Evolutionary conservation across 306 rosid genomes (phyloP), one percentile per base, ranked within the genome.

Genomic region (Quercus mongolica): DNA sequence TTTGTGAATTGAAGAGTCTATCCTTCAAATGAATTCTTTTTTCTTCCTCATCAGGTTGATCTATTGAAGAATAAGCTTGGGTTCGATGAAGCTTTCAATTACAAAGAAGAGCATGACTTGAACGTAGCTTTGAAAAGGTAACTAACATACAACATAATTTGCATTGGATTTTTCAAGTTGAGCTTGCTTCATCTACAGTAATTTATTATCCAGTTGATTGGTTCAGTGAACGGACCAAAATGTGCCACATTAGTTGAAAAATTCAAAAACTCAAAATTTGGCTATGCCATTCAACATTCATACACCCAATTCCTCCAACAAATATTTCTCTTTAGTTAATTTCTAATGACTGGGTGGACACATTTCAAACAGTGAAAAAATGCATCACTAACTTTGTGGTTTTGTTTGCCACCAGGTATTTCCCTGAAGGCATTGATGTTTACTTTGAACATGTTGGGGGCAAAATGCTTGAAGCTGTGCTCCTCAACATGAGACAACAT

Each of bases 371-470:
- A 46, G 1, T 11, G 52, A 46, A 46, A 46, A 46, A 35, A 35
- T 35, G 44, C 15, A 46, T 46, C 4, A 11, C 14, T 46, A 46
- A 23, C 2, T 64, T 67, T 23, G 19, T 9, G 44, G 44, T 67
- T 67, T 12, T 67, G 17, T 58, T 8, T 21, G 3, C 14, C 19
- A 4, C 3, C 3, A 77, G 81, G 56, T 69, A 77, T 13, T 77
- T 77, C 20, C 75, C 69, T 0, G 30, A 77, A 56, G 75, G 81
- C n/a, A 77, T 77, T 21, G 81, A 69, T 44, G 56, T 77, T 35
- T 69, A 77, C 74, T 77, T 77, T 56, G 81, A 77, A 13, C 56
- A 77, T 18, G 81, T 69, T 26, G 75, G 81, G 3, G 81, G 81
- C 13, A 69, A 56, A 57, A 77, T 31, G 57, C 81, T 77, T 18